Conservation (phyloP, 139 green algal genomes). For the Coelastrella sp. region DNA sequence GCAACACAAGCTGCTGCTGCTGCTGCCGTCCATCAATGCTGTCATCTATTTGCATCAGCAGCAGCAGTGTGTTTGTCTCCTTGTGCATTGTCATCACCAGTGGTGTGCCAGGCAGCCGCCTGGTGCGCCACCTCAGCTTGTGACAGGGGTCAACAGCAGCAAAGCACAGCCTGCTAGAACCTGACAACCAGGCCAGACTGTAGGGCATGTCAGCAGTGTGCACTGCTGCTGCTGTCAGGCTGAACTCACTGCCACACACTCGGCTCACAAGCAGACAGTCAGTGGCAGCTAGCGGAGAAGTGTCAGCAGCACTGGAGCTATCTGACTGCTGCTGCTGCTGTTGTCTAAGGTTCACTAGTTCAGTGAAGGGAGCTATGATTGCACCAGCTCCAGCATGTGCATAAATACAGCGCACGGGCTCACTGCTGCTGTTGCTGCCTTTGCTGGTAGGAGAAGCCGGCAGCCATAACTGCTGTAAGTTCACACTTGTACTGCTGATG, state of each 20-base stretch:
- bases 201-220: slow-evolving; percentile 22
- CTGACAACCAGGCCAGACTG: slow-evolving; percentile 45
- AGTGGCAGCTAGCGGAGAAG: background rate
- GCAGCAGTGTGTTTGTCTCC: slow-evolving; percentile 7
- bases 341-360: background rate
- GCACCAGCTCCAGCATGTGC: slow-evolving; percentile 27
- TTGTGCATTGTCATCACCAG: slow-evolving; percentile 10
- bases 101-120: slow-evolving; percentile 7
- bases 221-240: background rate
- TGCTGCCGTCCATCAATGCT: background rate
- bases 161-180: slow-evolving; percentile 22
- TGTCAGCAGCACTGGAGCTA: background rate
- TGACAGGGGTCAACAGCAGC: background rate
- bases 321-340: slow-evolving; percentile 31
- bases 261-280: slow-evolving; percentile 22
- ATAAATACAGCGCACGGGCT: background rate
- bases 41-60: slow-evolving; percentile 3
- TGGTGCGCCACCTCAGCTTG: slow-evolving; percentile 28
- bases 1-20: slow-evolving; percentile 24
- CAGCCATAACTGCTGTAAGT: slow-evolving; percentile 10
- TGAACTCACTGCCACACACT: slow-evolving; percentile 27
- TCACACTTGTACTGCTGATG: slow-evolving; percentile 24
- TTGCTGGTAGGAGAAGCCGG: background rate
- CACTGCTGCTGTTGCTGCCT: background rate
- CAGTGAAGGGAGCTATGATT: background rate